A percentile compares a stretch with the other conserved stretches of the same genome.
Evolutionary conservation across 495 filamentous ascomycete genomes (phyloP).

Genomic region (Parmelia sp.): DNA sequence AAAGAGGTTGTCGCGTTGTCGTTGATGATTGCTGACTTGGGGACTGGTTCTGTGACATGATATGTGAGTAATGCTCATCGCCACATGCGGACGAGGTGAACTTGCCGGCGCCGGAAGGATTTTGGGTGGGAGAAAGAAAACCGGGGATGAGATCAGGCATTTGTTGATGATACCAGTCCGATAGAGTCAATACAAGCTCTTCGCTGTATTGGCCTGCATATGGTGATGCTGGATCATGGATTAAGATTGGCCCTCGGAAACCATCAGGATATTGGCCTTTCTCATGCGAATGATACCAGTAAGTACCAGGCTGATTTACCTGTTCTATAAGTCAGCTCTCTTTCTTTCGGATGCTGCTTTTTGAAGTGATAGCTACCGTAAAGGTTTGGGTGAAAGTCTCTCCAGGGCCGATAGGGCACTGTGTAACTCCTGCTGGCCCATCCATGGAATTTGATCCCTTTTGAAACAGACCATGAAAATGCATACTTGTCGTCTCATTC

Average conservation of each 20-base stretch:
- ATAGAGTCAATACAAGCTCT: constrained; percentile 46
- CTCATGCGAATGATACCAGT: constrained; percentile 74
- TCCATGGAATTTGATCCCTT: constrained; percentile 58
- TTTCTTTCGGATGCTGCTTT: no score
- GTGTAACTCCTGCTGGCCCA: constrained; percentile 54
- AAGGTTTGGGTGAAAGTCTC: constrained; percentile 43
- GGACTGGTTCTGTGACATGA: constrained; percentile 5
- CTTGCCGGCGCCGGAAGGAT: background rate
- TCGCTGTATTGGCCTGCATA: constrained; percentile 56
- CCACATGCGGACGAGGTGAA: background rate
- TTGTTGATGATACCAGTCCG: constrained; percentile 49
- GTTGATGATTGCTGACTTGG: constrained; percentile 9
- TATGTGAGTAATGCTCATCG: background rate
- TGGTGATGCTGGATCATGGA: constrained; percentile 59
- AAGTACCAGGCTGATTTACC: constrained; percentile 41
- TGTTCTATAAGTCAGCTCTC: background rate
- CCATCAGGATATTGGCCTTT: constrained; percentile 72
- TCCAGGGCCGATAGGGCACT: constrained; percentile 61
- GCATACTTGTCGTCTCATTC: constrained; percentile 48
- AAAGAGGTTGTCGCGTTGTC: constrained; percentile 39
- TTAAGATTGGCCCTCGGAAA: constrained; percentile 59
- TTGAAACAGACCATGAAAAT: constrained; percentile 64
- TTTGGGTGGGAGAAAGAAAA: background rate
- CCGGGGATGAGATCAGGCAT: constrained; percentile 35
- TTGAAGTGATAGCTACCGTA: constrained; percentile 21